phyloP scores from a whole-genome alignment of 306 rosid species.

The Arachis stenosperma region DNA sequence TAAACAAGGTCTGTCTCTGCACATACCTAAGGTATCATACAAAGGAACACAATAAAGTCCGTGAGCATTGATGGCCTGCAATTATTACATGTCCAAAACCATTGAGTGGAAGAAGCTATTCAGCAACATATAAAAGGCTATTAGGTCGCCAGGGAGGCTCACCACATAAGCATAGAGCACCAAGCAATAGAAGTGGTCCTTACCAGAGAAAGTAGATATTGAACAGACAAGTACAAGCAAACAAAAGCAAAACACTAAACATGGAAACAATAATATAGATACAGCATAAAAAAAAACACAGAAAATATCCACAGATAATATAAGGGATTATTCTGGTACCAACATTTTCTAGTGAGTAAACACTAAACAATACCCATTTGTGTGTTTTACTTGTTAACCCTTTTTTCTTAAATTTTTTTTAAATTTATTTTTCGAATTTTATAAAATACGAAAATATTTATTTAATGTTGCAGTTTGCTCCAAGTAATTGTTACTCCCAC shows the following conservation, averaged over 20 bases:
- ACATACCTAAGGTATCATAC: constrained; percentile 89
- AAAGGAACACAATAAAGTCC: constrained; percentile 94
- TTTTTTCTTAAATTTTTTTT: no score
- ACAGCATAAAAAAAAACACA: constrained; percentile 5
- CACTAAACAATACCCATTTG: no score
- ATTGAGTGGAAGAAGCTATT: constrained; percentile 24
- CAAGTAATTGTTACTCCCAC: no score
- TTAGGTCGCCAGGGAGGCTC: constrained; percentile 23
- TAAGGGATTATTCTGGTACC: not conserved
- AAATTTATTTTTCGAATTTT: no score
- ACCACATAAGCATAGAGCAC: constrained; percentile 20
- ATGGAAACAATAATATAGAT: constrained; percentile 19
- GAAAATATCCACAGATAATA: constrained; percentile 19
- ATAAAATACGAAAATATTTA: no score
- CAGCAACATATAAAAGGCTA: constrained; percentile 11
- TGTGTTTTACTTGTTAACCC: no score
- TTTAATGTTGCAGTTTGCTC: no score
- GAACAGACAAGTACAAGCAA: constrained; percentile 19
- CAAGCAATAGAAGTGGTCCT: not conserved
- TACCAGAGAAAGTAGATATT: constrained; percentile 4
- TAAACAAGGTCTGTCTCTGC: constrained; percentile 31
- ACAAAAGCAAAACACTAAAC: constrained; percentile 14
- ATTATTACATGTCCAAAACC: constrained; percentile 36
- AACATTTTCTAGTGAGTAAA: no score
- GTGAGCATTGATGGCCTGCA: constrained; percentile 98